Evolutionary conservation across 2,329 filamentous ascomycete genomes (phyloP).

Genomic region (Fusarium sp.): DNA sequence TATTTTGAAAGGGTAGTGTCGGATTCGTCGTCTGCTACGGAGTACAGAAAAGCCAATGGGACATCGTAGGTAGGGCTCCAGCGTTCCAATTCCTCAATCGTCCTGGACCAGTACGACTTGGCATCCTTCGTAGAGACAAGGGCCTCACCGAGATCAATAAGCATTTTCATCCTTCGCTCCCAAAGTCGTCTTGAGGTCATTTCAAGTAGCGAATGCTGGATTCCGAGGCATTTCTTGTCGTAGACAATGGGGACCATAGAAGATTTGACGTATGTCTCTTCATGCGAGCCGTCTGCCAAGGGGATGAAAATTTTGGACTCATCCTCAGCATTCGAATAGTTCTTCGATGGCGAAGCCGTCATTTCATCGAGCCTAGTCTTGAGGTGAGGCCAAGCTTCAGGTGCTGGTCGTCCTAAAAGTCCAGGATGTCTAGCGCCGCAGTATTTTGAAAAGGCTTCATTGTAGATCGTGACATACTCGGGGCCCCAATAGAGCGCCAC

Average conservation of each 20-base stretch:
- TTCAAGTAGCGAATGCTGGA: conserved; percentile 58
- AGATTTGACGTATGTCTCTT: conserved; percentile 60
- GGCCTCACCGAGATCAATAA: conserved; percentile 57
- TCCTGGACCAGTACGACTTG: conserved; percentile 58
- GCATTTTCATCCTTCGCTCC: conserved; percentile 60
- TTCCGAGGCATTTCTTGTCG: conserved; percentile 54
- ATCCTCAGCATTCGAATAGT: conserved; percentile 50
- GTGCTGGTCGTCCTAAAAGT: conserved; percentile 68
- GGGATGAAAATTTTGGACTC: conserved; percentile 58
- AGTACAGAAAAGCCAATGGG: conserved; percentile 61
- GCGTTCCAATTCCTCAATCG: conserved; percentile 54
- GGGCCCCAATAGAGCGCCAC: conserved; percentile 72
- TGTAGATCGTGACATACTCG: conserved; percentile 71
- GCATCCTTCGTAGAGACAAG: conserved; percentile 55
- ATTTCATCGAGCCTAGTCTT: conserved; percentile 50
- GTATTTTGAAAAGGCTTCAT: conserved; percentile 70
- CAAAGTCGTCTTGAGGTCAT: conserved; percentile 58
- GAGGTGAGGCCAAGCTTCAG: conserved; percentile 68
- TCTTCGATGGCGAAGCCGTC: conserved; percentile 42
- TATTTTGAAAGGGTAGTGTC: conserved; percentile 40
- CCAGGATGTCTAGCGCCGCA: conserved; percentile 71
- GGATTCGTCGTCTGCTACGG: conserved; percentile 52
- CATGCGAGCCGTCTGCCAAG: conserved; percentile 50
- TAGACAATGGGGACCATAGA: conserved; percentile 58
- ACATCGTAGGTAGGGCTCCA: conserved; percentile 59